phyloP scores from a whole-genome alignment of 129 eudicot species.

The Calendula officinalis region DNA sequence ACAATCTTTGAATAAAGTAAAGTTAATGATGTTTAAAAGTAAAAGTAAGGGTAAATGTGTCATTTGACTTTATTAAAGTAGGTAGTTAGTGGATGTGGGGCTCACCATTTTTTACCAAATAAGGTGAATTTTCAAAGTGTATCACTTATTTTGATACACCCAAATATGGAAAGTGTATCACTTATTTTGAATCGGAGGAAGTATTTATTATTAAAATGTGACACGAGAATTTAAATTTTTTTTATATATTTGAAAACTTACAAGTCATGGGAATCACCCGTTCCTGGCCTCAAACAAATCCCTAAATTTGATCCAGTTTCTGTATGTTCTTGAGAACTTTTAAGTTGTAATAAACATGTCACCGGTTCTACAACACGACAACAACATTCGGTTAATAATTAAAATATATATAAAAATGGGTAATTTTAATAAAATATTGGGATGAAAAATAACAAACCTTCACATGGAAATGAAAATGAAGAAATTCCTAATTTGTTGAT shows the following conservation, averaged over 20 bases:
- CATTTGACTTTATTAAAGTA: too few relatives aligned
- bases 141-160: too few relatives aligned
- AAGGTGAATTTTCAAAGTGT: too few relatives aligned
- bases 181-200: too few relatives aligned
- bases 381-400: background rate
- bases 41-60: too few relatives aligned
- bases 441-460: conserved; percentile 54
- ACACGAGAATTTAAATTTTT: background rate
- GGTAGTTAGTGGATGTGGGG: too few relatives aligned
- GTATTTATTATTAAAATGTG: background rate
- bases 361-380: conserved; percentile 50
- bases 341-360: conserved; percentile 59
- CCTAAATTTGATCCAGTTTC: conserved; percentile 49
- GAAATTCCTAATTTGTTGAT: conserved; percentile 57
- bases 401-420: too few relatives aligned
- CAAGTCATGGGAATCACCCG: conserved; percentile 84
- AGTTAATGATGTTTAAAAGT: too few relatives aligned
- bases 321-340: conserved; percentile 62
- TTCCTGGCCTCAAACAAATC: conserved; percentile 73
- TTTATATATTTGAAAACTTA: conserved; percentile 37
- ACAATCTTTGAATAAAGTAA: too few relatives aligned
- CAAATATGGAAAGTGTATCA: too few relatives aligned
- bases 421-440: background rate
- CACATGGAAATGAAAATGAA: conserved; percentile 53
- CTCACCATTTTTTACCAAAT: too few relatives aligned